Conservation (phyloP, 106 monocot genomes). For the Acanthochlamys bracteata region DNA sequence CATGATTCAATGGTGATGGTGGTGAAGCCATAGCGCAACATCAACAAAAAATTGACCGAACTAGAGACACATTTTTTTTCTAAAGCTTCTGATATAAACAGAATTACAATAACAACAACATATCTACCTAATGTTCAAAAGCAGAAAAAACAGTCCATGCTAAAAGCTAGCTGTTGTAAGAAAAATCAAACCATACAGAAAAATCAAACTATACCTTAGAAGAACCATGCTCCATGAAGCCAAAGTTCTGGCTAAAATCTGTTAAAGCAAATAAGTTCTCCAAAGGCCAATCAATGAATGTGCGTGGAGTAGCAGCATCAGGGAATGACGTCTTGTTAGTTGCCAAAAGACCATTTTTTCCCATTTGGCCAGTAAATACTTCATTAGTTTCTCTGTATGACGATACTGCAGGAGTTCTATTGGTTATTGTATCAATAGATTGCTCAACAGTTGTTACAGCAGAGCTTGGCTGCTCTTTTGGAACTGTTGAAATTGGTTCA, state of each 20-base stretch:
- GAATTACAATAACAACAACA: neutral
- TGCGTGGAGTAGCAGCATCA: constrained; percentile 22
- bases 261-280: constrained; percentile 62
- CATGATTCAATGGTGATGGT: no score
- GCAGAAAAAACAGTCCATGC: neutral
- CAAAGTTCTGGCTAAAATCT: constrained; percentile 43
- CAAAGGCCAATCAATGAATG: constrained; percentile 47
- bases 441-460: constrained; percentile 6
- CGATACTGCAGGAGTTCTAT: constrained; percentile 4
- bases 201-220: constrained; percentile 57
- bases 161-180: neutral
- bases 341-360: neutral
- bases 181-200: neutral
- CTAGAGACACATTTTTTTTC: neutral
- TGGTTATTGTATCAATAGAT: constrained; percentile 8
- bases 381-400: constrained; percentile 21
- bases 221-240: constrained; percentile 48
- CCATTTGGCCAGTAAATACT: constrained; percentile 11
- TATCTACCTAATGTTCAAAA: neutral
- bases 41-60: neutral
- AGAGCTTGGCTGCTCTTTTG: constrained; percentile 15
- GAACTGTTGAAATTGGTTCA: constrained; percentile 22
- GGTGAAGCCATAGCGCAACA: no score
- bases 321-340: constrained; percentile 21
- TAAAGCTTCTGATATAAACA: neutral